Evolutionary conservation across 805 yeast species (phyloP), one percentile per base, ranked within the genome.

Genomic region (Saccharomycopsis sp.): DNA sequence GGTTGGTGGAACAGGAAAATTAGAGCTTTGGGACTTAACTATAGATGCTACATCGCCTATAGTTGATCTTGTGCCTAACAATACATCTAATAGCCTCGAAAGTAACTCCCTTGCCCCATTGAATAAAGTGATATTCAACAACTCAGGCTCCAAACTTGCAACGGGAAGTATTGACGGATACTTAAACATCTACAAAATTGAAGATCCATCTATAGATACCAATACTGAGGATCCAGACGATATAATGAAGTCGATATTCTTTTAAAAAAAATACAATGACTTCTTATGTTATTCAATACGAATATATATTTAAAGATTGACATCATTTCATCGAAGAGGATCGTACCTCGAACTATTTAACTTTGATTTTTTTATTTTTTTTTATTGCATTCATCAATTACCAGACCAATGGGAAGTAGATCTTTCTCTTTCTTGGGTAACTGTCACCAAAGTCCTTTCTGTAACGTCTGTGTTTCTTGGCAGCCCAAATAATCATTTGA

Each of bases 401-500:
- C 59, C 83, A 76, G 35, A 92, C 64, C 66, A 72, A 89, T 23
- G 99, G 99, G 65, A 94, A 75, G 72, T 85, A 76, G 62, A 89
- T 86, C 69, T 90, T 86, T 73, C 91, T 86, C 69, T 81, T 78
- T 66, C 83, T 82, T 67, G 93, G 93, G 71, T 93, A 94, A 63
- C 83, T 81, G 65, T 83, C 83, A 24, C 91, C 90, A 74, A 87
- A 87, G 58, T 84, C 85, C 67, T 78, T 79, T 68, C 76, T 74
- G 70, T 85, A 87, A 57, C 83, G 76, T 66, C 75, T 77, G 73
- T 93, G 96, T 71, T 90, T 92, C 76, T 89, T 85, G 59, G 82
- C 78, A 22, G 98, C 97, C 97, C 98, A 93, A 56, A 82, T 65
- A 75, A 81, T 85, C 98, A 94, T 93, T 70, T 94, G 97, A 47